These are phyloP conservation scores for Phytophthora fragariae DNA, from an alignment of 352 stramenopile genomes.

Conservation along the genomic window DNA sequence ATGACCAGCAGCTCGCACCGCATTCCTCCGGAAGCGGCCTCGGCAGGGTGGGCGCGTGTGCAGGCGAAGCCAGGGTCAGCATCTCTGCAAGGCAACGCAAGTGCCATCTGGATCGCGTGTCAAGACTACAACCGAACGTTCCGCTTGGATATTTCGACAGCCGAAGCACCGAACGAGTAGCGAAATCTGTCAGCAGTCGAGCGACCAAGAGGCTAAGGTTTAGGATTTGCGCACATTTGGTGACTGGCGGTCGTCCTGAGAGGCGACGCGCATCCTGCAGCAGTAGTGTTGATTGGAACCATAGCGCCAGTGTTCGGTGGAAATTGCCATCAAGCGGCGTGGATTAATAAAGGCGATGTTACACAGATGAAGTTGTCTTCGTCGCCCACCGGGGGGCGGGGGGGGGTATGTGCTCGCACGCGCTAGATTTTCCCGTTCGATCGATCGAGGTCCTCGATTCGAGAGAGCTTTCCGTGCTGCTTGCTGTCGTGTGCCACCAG, in stretches of 20 bases:
- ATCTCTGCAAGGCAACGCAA: background rate
- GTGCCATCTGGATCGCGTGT: background rate
- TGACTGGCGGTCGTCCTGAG: background rate
- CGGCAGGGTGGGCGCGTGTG: too few relatives aligned
- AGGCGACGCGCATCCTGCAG: background rate
- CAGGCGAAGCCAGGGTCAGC: background rate
- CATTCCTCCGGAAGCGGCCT: background rate
- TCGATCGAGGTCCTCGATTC: too few relatives aligned
- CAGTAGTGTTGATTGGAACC: background rate
- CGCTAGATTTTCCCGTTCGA: constrained; percentile 21
- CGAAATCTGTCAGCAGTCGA: background rate
- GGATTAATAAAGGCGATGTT: background rate
- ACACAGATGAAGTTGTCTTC: background rate
- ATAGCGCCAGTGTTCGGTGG: background rate
- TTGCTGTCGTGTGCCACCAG: too few relatives aligned
- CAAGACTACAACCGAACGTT: background rate
- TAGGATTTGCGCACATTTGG: background rate
- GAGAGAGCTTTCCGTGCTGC: too few relatives aligned
- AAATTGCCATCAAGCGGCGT: too few relatives aligned
- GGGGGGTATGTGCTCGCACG: too few relatives aligned
- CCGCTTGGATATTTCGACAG: background rate
- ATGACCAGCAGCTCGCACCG: too few relatives aligned
- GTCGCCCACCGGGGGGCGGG: too few relatives aligned
- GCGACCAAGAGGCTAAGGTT: constrained; percentile 5
- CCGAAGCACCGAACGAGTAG: background rate